Evolutionary conservation across 2,329 filamentous ascomycete genomes (phyloP), one percentile per base, ranked within the genome.

Genomic region (Gnomoniopsis smithogilvyi): DNA sequence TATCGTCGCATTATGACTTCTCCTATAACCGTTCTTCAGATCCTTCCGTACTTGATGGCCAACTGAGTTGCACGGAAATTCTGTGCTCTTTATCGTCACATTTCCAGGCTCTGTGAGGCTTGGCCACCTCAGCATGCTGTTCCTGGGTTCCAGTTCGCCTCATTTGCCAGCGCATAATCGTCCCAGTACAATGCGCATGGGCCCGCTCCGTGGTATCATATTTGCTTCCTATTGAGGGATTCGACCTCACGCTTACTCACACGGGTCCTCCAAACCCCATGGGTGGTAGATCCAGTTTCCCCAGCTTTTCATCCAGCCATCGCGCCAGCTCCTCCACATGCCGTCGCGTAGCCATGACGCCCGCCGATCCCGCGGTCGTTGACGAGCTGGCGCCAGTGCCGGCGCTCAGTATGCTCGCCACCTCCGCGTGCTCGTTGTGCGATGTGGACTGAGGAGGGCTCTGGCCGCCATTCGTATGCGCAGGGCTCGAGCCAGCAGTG

Each of bases 261-360:
- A 57, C 54, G 4, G 30, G 19, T 30, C 50, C 57, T n/a, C 53
- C 76, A 22, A 80, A 73, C 6, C 77, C 78, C 54, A 84, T 81
- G 51, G 82, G 79, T 0, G 83, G 81, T 30, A 85, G 77, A 15
- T 72, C 72, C 61, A 86, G 67, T 15, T 76, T 74, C 6, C 80
- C 80, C 6, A 88, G 74, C 72, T 81, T 81, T n/a, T 81, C 80
- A 63, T 88, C 84, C 63, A 88, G 69, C 78, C 81, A 85, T 56
- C 76, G 73, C 24, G 81, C 82, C 57, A 88, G 73, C 63, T 87
- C 83, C 64, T 84, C 81, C 3, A 83, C 81, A 58, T 84, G 81
- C 58, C 79, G 76, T 59, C 83, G 76, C 69, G 84, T 78, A 10
- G 76, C 74, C 53, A 81, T 76, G 21, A 84, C 78, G 22, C 76